A percentile compares a stretch with the other conserved stretches of the same genome.
These are phyloP conservation scores for Hyparrhenia diplandra DNA, from an alignment of 176 grass and related monocot species.

Conservation along the genomic window DNA sequence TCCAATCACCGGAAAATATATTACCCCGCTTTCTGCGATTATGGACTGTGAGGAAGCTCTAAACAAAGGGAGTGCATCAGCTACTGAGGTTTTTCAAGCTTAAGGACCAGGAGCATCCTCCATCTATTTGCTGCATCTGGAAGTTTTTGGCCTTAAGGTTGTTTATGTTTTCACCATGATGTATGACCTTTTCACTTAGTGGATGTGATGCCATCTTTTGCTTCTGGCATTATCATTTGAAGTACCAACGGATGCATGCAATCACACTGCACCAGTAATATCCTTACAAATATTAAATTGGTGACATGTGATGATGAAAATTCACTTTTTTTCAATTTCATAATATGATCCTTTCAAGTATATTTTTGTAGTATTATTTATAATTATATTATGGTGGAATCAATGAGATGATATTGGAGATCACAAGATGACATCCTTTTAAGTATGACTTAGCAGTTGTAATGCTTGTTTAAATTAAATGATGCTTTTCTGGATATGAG, in stretches of 20 bases:
- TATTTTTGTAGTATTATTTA: background rate
- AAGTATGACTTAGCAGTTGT: background rate
- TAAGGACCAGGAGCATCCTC: slow-evolving; percentile 92
- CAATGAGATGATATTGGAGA: background rate
- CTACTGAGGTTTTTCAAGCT: slow-evolving; percentile 70
- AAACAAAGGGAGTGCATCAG: slow-evolving; percentile 59
- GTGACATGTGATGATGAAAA: background rate
- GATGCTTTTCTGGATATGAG: background rate
- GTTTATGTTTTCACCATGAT: slow-evolving; percentile 5
- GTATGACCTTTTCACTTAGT: background rate
- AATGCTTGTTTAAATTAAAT: background rate
- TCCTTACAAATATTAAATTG: slow-evolving; percentile 6
- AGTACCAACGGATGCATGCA: background rate
- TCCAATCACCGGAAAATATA: slow-evolving; percentile 86
- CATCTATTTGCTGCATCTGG: slow-evolving; percentile 75
- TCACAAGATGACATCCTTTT: background rate
- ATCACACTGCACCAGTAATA: background rate
- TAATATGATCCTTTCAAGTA: background rate
- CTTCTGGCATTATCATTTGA: background rate
- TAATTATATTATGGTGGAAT: background rate
- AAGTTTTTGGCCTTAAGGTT: slow-evolving; percentile 89
- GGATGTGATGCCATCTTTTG: background rate
- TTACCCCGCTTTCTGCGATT: slow-evolving; percentile 45
- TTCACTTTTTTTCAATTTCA: background rate
- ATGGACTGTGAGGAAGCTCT: slow-evolving; percentile 71